A percentile compares a stretch with the other conserved stretches of the same genome.
These are phyloP conservation scores for Dryas drummondii DNA, from an alignment of 306 rosid species.

Conservation along the genomic window DNA sequence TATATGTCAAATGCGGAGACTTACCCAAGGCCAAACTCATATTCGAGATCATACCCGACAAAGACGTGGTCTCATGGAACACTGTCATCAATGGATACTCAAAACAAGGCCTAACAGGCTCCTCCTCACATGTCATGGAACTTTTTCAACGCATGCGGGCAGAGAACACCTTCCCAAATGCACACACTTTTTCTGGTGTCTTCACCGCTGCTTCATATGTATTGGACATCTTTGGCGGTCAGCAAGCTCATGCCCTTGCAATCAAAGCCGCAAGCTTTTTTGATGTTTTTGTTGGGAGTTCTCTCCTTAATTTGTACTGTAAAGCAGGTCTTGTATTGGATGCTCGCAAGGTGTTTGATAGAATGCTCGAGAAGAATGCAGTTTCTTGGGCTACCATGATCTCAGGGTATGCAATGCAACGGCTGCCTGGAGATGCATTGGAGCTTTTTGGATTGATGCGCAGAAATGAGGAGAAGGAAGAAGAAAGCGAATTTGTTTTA, in stretches of 20 bases:
- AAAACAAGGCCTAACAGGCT: constrained; percentile 32
- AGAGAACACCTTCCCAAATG: constrained; percentile 45
- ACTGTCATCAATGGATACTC: constrained; percentile 75
- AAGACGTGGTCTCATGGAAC: constrained; percentile 77
- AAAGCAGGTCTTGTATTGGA: constrained; percentile 49
- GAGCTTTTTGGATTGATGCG: constrained; percentile 48
- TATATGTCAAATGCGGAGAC: constrained; percentile 58
- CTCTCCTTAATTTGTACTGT: constrained; percentile 62
- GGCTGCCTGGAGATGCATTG: constrained; percentile 49
- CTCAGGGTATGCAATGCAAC: constrained; percentile 61
- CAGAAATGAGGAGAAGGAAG: constrained; percentile 29
- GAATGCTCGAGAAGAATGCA: constrained; percentile 56
- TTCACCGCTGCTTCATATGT: constrained; percentile 52
- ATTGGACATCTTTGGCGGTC: constrained; percentile 33
- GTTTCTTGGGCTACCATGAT: constrained; percentile 87
- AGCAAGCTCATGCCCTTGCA: constrained; percentile 54
- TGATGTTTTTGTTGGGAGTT: constrained; percentile 80
- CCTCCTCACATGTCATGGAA: constrained; percentile 34
- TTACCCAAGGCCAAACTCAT: constrained; percentile 43
- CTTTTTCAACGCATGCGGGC: constrained; percentile 55
- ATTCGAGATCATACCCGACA: constrained; percentile 39
- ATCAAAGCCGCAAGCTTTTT: constrained; percentile 42
- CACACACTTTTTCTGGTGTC: constrained; percentile 67
- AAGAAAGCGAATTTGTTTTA: constrained; percentile 49
- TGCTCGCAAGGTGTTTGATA: constrained; percentile 72